Base-by-base conservation (phyloP, 108 stramenopile species). In the Fistulifera solaris region DNA sequence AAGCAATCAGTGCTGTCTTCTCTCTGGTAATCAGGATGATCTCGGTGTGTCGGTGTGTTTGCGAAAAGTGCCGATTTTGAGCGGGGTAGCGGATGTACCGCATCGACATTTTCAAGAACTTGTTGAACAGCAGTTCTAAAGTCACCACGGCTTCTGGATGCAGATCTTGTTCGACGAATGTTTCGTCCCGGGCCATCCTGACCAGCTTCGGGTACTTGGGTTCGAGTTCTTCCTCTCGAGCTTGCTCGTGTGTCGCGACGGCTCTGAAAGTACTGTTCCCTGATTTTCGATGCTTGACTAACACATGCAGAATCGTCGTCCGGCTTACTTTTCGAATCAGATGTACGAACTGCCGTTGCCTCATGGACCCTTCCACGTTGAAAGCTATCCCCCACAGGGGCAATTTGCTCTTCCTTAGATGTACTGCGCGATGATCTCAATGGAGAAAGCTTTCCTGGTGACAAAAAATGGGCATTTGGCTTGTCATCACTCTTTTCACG, bases 401-500 rank as follows among this genome's bases (percentile, higher is more conserved):
- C 13, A 13, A 40, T 2, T 18, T 21, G 44, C 44, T 45, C 44
- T 3, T 22, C 21, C 10, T 18, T 2, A 3, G 44, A 22, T 11
- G 21, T 5, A 21, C 17, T 45, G 4, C n/a, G 50, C 6, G 25
- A 6, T 23, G 50, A 23, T 27, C 5, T 18, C 50, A 5, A 11
- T 4, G 22, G 50, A 17, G 27, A 17, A 27, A 27, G 16, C n/a
- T 51, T 24, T 44, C 3, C 31, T 12, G 56, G 56, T 7, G 47
- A 50, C 38, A 49, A 55, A 25, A 46, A 53, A 7, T 45, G 21
- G 18, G 65, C 16, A 21, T 28, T 6, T 45, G 52, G 45, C 21
- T 49, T 43, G 38, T 53, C 43, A 27, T 48, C 55, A 31, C 61
- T 56, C 62, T 58, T 39, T 25, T 45, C 40, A 14, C 54, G 26